Evolutionary conservation across 495 filamentous ascomycete genomes (phyloP), one percentile per base, ranked within the genome.

Genomic region (Talaromyces nanjingensis): DNA sequence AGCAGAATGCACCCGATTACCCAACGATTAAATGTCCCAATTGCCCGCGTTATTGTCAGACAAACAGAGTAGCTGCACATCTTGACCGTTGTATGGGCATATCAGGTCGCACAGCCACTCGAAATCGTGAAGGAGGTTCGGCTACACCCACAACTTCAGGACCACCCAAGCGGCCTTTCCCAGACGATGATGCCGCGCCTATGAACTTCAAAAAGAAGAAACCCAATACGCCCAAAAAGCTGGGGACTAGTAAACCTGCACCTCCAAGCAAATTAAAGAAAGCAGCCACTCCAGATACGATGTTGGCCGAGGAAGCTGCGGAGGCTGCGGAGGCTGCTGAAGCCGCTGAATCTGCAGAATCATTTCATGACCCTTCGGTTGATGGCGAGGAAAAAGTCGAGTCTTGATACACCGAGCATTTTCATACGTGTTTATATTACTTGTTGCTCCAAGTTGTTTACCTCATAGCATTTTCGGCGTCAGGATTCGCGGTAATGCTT

Each of bases 61-160:
- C 86, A 63, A 87, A 78, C 22, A 77, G 84, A 60, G 84, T 88
- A 60, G 83, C 84, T 37, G 88, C 91, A 69, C 91, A 94, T 74
- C 80, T 94, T 76, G 88, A 90, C 45, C 87, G 89, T 57, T 93
- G 90, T 71, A 85, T 94, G 68, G 89, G 90, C 31, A 85, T 91
- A 45, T 86, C 83, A 55, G 89, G 90, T 16, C 80, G 91, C 22
- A 84, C 84, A 68, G 85, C 84, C 18, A 87, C 87, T 64, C 81
- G 88, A 60, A 79, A 79, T 56, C 77, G 76, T 60, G 60, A 62
- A n/a, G 60, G 42, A 31, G 60, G 39, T 18, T 62, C 60, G n/a
- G 76, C 77, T 1, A 77, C 78, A 4, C 69, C 71, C 47, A 73
- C 79, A 42, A 75, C 71, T 58, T 71, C 65, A 47, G 74, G 71